phyloP scores from a whole-genome alignment of 495 filamentous ascomycete species.

The Staphylotrichum longicolle region DNA sequence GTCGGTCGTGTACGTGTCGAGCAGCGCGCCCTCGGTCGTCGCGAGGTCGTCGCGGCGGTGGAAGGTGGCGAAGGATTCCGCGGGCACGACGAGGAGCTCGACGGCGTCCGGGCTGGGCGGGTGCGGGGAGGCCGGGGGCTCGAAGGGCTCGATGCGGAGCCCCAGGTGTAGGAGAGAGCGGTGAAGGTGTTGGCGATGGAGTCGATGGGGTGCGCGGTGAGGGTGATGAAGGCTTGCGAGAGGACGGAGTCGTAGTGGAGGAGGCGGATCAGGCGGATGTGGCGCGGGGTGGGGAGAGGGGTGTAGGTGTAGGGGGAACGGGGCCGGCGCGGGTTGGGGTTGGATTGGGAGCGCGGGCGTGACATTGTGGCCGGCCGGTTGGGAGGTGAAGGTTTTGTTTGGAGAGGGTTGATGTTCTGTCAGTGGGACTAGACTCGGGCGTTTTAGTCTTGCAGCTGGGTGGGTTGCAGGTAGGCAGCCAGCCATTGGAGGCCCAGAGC shows the following conservation, averaged over 20 bases:
- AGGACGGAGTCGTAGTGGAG: slow-evolving; percentile 9
- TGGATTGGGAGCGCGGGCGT: slow-evolving; percentile 8
- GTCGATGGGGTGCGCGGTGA: slow-evolving; percentile 9
- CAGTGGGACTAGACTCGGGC: too few species aligned
- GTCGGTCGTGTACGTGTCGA: slow-evolving; percentile 16
- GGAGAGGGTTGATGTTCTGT: too few species aligned
- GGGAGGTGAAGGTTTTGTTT: not conserved
- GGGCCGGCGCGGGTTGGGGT: slow-evolving; percentile 8
- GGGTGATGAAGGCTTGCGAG: slow-evolving; percentile 13
- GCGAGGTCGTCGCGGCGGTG: slow-evolving; percentile 10
- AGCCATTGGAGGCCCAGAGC: too few species aligned
- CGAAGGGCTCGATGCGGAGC: slow-evolving; percentile 14
- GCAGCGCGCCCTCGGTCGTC: not conserved
- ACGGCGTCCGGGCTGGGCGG: not conserved
- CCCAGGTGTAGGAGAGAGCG: slow-evolving; percentile 23
- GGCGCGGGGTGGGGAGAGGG: slow-evolving; percentile 16
- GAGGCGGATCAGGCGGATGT: slow-evolving; percentile 19
- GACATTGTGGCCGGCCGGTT: slow-evolving; percentile 8
- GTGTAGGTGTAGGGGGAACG: slow-evolving; percentile 15
- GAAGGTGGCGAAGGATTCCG: slow-evolving; percentile 12
- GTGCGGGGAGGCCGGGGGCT: not conserved
- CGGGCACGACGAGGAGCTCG: slow-evolving; percentile 12
- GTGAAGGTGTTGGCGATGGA: slow-evolving; percentile 14
- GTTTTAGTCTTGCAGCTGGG: too few species aligned
- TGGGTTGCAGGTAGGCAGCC: too few species aligned